Base-by-base conservation (phyloP, 805 yeast genomes). In the Spathaspora girioi region DNA sequence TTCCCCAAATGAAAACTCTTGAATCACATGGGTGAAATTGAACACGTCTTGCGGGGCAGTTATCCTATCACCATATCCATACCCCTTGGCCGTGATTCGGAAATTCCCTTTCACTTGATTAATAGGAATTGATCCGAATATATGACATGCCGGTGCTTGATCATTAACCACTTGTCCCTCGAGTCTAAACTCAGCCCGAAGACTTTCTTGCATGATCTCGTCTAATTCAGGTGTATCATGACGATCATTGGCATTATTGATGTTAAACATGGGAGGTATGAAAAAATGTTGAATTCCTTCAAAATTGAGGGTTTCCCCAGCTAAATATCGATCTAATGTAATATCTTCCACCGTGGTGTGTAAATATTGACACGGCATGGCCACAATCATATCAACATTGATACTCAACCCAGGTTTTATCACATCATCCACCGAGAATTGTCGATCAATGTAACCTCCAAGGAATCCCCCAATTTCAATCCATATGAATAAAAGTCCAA, bases 1-100 rank as follows among this genome's bases (percentile, higher is more conserved):
- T 38, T 83, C 89, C 12, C 99, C 99, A 69, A 85, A 93, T 10
- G 97, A 90, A 55, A 91, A 81, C 66, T 93, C 98, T 53, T 81
- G 81, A 53, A 94, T 85, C 5, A 82, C 82, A 68, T 94, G 99
- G 0, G 96, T 80, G 64, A 93, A 87, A 62, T 93, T 88, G 52
- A 89, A 69, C 19, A 77, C 69, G 40, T 81, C 81, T 7, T 61
- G 32, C 0, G 80, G 81, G 10, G 78, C 75, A 43, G 69, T 67
- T 45, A 80, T 70, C 52, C 80, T 67, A 54, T 78, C 84, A 19
- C 59, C 47, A 54, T 84, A 84, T 1, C 89, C 92, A 55, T 71
- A 71, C 0, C 96, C 96, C 59, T 80, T 83, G 2, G 88, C 90
- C 1, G 92, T 87, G 45, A 94, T 86, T 60, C 86, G 92, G 61